phyloP scores from a whole-genome alignment of 2,329 filamentous ascomycete species.

The Chaetomium globosum region DNA sequence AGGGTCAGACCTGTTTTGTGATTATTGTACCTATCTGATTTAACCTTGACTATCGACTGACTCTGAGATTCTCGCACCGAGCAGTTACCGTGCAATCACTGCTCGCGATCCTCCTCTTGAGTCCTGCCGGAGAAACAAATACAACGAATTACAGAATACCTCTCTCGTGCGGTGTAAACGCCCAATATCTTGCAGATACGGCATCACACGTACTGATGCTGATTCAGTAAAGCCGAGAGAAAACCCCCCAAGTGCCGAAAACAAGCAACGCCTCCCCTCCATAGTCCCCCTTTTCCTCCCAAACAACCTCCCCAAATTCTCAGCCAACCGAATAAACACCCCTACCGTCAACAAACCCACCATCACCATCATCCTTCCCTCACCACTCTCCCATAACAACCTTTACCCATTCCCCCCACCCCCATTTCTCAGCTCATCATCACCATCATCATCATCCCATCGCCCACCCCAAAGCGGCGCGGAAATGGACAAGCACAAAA shows the following conservation, averaged over 20 bases:
- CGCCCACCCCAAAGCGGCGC: neutral
- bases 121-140: neutral
- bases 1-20: neutral
- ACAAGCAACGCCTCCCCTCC: neutral
- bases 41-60: no score
- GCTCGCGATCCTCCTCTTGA: neutral
- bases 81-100: neutral
- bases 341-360: neutral
- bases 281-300: no score
- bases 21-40: neutral
- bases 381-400: neutral
- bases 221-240: neutral
- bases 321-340: neutral
- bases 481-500: constrained; percentile 46
- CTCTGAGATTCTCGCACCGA: neutral
- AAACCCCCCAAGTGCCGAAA: neutral
- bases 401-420: neutral
- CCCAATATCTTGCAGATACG: neutral
- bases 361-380: neutral
- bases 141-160: neutral
- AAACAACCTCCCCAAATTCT: neutral
- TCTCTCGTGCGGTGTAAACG: neutral
- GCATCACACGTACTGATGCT: neutral
- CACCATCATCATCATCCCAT: neutral
- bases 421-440: neutral